These are phyloP conservation scores for Rhodofomes roseus DNA, from an alignment of 1,284 basidiomycete species.

Conservation along the genomic window DNA sequence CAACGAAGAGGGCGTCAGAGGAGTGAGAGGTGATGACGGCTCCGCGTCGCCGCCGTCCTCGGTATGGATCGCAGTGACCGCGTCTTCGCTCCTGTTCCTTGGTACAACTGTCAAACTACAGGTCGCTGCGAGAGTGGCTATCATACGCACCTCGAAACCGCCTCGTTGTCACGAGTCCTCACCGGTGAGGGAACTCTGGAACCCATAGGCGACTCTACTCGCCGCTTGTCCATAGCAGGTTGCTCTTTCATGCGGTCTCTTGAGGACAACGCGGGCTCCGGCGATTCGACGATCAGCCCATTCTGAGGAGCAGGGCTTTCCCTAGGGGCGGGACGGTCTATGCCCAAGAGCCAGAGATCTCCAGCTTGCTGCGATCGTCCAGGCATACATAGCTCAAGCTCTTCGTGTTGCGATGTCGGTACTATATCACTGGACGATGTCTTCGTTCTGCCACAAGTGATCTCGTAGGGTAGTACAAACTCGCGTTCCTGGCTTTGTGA, in stretches of 20 bases:
- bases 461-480: constrained; percentile 1
- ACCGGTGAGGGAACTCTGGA: too few species aligned
- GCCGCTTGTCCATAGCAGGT: too few species aligned
- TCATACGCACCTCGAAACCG: too few species aligned
- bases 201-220: too few species aligned
- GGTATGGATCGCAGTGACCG: not conserved
- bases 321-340: not conserved
- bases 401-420: constrained; percentile 1
- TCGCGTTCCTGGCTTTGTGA: constrained; percentile 24
- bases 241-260: too few species aligned
- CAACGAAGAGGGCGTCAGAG: not conserved
- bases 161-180: too few species aligned
- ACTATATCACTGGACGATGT: not conserved
- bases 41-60: not conserved
- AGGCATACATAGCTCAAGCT: not conserved
- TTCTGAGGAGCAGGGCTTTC: not conserved
- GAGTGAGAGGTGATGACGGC: not conserved
- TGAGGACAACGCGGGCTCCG: not conserved
- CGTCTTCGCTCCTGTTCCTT: not conserved
- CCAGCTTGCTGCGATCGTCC: not conserved
- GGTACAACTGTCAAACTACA: too few species aligned
- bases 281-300: not conserved
- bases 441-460: not conserved
- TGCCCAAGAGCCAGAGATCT: not conserved
- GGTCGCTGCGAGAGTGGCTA: too few species aligned